These are phyloP conservation scores for Lindgomyces ingoldianus DNA, from an alignment of 495 filamentous ascomycete species.

Conservation along the genomic window DNA sequence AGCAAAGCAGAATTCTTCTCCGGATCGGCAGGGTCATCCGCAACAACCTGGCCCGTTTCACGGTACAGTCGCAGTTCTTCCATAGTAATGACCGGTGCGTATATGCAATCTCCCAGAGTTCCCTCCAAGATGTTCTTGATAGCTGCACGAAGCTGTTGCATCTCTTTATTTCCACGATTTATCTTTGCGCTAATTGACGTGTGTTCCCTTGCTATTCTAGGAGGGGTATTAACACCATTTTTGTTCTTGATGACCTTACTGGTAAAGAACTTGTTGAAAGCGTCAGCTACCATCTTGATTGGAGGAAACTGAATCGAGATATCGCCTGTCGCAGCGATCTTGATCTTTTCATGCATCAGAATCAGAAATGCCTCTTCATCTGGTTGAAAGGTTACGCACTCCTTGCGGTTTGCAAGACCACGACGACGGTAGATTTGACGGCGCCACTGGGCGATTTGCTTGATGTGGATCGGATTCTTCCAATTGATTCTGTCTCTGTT, in stretches of 20 bases:
- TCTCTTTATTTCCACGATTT: not conserved
- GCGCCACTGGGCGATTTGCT: not conserved
- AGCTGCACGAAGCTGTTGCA: not conserved
- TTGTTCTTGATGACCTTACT: not conserved
- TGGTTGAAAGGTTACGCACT: not conserved
- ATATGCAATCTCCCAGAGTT: not conserved
- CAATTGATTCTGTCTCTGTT: no score
- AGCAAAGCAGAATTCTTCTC: not conserved
- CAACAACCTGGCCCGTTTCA: not conserved
- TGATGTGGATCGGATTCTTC: not conserved
- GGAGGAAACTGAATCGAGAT: not conserved
- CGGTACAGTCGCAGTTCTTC: not conserved
- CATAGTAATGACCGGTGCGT: not conserved
- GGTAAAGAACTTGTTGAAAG: not conserved
- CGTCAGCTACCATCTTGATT: not conserved
- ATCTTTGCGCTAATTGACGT: not conserved
- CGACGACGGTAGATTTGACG: no score
- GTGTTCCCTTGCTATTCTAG: not conserved
- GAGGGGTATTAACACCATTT: not conserved
- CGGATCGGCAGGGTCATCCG: not conserved
- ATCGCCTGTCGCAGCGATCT: not conserved
- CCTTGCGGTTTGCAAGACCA: not conserved
- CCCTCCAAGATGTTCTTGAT: not conserved
- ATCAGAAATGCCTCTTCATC: not conserved
- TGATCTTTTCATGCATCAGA: not conserved